These are phyloP conservation scores for Ceratobasidium sp. DNA, from an alignment of 1,284 basidiomycete genomes.

Conservation along the genomic window DNA sequence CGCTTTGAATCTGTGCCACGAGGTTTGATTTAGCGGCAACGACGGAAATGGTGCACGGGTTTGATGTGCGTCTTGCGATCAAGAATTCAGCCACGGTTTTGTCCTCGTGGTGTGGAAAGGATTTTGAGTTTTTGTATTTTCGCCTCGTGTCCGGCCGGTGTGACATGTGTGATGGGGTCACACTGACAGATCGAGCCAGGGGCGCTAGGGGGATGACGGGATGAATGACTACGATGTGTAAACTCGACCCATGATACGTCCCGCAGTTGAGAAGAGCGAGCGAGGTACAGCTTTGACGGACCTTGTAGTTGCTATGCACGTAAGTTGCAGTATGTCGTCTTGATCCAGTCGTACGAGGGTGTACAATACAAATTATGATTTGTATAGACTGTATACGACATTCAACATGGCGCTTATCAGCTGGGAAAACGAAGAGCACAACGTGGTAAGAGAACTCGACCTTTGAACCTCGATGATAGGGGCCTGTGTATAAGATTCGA, in stretches of 20 bases:
- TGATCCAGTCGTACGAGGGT: not conserved
- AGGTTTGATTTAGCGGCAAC: not conserved
- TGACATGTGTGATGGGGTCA: not conserved
- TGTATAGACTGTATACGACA: not conserved
- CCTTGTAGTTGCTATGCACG: not conserved
- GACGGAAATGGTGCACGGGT: constrained; percentile 5
- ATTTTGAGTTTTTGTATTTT: not conserved
- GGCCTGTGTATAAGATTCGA: not conserved
- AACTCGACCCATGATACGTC: not conserved
- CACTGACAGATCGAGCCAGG: too few relatives aligned
- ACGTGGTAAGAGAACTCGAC: not conserved
- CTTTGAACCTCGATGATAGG: constrained; percentile 12
- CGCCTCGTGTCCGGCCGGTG: not conserved
- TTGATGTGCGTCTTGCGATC: constrained; percentile 8
- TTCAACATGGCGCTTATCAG: not conserved
- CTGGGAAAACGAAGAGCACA: constrained; percentile 2
- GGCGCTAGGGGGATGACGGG: not conserved
- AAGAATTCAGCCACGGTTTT: not conserved
- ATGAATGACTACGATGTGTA: not conserved
- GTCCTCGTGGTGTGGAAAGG: not conserved
- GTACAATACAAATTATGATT: not conserved
- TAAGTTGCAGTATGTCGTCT: not conserved
- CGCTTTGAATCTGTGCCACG: not conserved
- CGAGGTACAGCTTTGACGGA: not conserved
- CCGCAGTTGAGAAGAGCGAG: constrained; percentile 7